Evolutionary conservation across 345 rosid genomes (phyloP).

Genomic region (Sonneratia caseolaris): DNA sequence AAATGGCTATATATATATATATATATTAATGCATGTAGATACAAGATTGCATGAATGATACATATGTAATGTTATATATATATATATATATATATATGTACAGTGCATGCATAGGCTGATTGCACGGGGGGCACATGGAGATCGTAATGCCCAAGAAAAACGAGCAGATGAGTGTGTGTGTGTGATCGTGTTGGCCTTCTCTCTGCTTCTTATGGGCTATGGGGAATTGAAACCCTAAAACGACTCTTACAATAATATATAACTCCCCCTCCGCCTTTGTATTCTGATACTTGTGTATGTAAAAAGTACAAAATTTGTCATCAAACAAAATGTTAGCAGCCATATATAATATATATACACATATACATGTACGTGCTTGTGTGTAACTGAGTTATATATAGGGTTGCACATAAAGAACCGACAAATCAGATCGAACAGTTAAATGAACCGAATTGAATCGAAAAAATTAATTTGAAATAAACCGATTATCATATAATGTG

Average conservation of each 20-base stretch:
- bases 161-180: not conserved
- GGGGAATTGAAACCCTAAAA: not conserved
- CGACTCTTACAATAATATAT: not conserved
- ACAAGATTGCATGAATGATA: no score
- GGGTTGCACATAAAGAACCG: no score
- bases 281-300: not conserved
- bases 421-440: no score
- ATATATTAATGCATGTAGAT: not conserved
- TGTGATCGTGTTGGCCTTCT: not conserved
- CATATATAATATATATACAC: no score
- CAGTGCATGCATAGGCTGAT: not conserved
- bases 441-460: no score
- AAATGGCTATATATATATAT: not conserved
- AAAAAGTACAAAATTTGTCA: not conserved
- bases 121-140: slow-evolving; percentile 1
- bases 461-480: no score
- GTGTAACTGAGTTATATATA: not conserved
- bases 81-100: not conserved
- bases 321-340: not conserved
- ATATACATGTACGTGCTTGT: not conserved
- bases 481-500: no score
- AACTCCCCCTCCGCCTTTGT: not conserved
- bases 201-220: not conserved
- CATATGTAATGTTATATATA: not conserved
- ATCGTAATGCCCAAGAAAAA: not conserved